phyloP scores from a whole-genome alignment of 164 flowering plant species.

The Litsea cubeba region DNA sequence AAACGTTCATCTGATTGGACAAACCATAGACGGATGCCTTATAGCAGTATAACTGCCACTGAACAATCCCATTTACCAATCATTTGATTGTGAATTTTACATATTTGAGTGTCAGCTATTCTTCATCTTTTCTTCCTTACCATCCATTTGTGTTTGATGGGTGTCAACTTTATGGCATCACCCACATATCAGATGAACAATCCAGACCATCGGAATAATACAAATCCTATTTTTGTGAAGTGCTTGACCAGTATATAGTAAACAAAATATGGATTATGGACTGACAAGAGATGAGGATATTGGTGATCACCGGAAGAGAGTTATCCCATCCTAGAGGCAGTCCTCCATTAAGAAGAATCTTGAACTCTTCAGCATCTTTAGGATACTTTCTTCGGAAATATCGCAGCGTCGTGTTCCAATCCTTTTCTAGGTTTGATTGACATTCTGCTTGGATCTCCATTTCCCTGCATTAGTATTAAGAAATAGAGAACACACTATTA shows the following conservation, averaged over 20 bases:
- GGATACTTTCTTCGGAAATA: conserved; percentile 35
- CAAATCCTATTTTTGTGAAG: not conserved
- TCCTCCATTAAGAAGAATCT: conserved; percentile 35
- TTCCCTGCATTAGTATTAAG: conserved; percentile 28
- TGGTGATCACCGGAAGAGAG: conserved; percentile 37
- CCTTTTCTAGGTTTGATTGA: conserved; percentile 36
- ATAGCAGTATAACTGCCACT: too few species aligned
- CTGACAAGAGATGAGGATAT: not conserved
- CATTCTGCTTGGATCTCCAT: conserved; percentile 32
- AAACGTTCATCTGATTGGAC: too few species aligned
- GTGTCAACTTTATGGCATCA: too few species aligned
- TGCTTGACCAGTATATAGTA: not conserved
- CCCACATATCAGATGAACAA: not conserved
- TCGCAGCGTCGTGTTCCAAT: conserved; percentile 35
- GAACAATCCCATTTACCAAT: too few species aligned
- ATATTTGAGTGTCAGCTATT: too few species aligned
- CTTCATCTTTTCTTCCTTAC: too few species aligned
- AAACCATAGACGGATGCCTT: too few species aligned
- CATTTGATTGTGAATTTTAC: too few species aligned
- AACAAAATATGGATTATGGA: not conserved
- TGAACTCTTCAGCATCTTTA: conserved; percentile 38
- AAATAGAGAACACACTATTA: not conserved
- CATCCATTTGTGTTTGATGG: too few species aligned
- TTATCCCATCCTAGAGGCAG: conserved; percentile 48
- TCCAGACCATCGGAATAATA: not conserved